Base-by-base conservation (phyloP, 768 basidiomycete genomes). In the Termitomyces sp. region DNA sequence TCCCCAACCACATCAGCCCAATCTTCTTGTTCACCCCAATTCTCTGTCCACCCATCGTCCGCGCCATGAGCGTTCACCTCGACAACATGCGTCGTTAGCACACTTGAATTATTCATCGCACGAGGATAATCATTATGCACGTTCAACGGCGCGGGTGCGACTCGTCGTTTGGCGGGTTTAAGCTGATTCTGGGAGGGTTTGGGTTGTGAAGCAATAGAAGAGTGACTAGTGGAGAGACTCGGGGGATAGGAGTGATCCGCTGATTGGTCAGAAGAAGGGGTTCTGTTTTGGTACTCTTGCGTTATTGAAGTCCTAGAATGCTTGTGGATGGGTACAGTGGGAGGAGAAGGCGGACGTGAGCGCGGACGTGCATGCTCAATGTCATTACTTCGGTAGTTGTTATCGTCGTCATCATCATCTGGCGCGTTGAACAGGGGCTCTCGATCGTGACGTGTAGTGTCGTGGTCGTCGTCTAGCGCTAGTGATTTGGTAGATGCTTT, bases 221-320 rank as follows among this genome's bases (percentile, higher is more conserved):
- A 68, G 41, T 76, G 64, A 61, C 79, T 77, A 59, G 71, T 75
- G 18, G 74, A 68, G 24, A 77, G 71, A 61, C 77, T 81, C 14
- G 88, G 88, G 31, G 88, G 88, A 65, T 89, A 88, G 26, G 82
- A 76, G 61, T 87, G 83, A 1, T 75, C 74, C 13, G 69, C 64
- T n/a, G 66, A 61, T 48, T 68, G 68, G n/a, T 69, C 68, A 10
- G 64, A 63, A 12, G 72, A 71, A 34, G 70, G 71, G 10, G 74
- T 70, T 10, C 69, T 68, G 22, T 71, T 63, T 67, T 81, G 81
- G 34, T 70, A 64, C 59, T 80, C 71, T 13, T 69, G 68, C 9
- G 67, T 72, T 39, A 67, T 36, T 22, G 22, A 65, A 24, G 66
- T 62, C n/a, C 50, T 59, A 22, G 70, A 66, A 26, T 9, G 37